Evolutionary conservation across 495 filamentous ascomycete genomes (phyloP).

Genomic region (Daldinia concentrica): DNA sequence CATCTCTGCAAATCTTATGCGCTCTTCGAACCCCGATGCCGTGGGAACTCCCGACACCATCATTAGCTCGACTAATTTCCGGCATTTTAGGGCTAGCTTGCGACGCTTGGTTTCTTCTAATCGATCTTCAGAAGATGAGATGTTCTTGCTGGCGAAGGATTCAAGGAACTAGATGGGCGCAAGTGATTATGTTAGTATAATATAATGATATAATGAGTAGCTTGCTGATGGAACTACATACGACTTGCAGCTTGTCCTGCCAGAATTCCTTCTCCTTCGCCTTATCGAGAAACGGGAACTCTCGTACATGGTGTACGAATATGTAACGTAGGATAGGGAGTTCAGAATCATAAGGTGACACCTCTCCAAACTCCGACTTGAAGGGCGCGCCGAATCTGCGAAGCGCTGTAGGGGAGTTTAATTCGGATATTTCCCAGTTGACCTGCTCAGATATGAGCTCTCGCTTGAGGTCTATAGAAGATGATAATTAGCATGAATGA

Average conservation of each 20-base stretch:
- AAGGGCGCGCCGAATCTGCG: conserved; percentile 96
- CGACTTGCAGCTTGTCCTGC: conserved; percentile 97
- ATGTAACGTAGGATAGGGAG: conserved; percentile 94
- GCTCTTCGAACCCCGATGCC: conserved; percentile 95
- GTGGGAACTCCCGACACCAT: conserved; percentile 98
- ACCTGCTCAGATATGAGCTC: conserved; percentile 93
- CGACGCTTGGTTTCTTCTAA: conserved; percentile 94
- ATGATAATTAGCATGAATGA: conserved; percentile 41
- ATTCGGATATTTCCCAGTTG: conserved; percentile 84
- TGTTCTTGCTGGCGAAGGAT: conserved; percentile 96
- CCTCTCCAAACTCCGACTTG: conserved; percentile 88
- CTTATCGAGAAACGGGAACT: conserved; percentile 96
- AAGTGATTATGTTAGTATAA: conserved; percentile 22
- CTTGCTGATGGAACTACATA: conserved; percentile 57
- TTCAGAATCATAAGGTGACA: conserved; percentile 92
- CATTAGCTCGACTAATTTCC: conserved; percentile 97
- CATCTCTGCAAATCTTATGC: conserved; percentile 94
- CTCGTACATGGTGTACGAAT: conserved; percentile 96
- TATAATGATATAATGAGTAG: neutral
- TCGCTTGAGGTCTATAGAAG: conserved; percentile 84
- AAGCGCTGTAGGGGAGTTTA: conserved; percentile 92
- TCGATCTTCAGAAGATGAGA: conserved; percentile 95
- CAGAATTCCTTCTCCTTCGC: conserved; percentile 98
- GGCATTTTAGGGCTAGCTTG: conserved; percentile 90
- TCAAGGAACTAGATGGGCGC: conserved; percentile 78